Conservation (phyloP, 371 early-diverging fungal genomes). For the Lichtheimia ramosa region DNA sequence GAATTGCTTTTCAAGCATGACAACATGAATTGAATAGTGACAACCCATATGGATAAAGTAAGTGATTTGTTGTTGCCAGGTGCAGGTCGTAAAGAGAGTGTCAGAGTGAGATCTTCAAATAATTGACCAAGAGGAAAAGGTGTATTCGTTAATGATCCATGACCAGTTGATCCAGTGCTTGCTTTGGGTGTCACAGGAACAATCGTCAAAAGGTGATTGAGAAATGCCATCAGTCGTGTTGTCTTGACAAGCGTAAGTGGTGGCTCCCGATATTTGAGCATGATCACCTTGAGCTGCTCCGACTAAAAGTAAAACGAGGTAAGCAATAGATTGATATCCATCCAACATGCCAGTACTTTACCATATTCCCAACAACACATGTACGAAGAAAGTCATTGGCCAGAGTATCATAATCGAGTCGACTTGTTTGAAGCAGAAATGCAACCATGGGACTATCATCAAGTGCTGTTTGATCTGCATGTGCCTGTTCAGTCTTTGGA, state of each 20-base stretch:
- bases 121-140: slow-evolving; percentile 38
- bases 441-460: slow-evolving; percentile 28
- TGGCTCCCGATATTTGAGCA: slow-evolving; percentile 44
- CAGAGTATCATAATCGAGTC: slow-evolving; percentile 37
- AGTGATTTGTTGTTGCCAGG: slow-evolving; percentile 13
- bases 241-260: slow-evolving; percentile 41
- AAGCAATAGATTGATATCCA: too few relatives aligned
- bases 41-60: slow-evolving; percentile 33
- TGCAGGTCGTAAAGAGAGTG: slow-evolving; percentile 25
- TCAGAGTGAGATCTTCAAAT: slow-evolving; percentile 38
- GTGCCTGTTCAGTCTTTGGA: slow-evolving; percentile 20
- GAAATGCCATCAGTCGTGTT: slow-evolving; percentile 37
- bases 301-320: slow-evolving; percentile 16
- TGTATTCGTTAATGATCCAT: background rate
- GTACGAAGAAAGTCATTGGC: slow-evolving; percentile 38
- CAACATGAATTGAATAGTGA: slow-evolving; percentile 43
- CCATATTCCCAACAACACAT: slow-evolving; percentile 30
- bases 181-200: slow-evolving; percentile 26
- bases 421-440: slow-evolving; percentile 22
- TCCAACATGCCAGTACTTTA: background rate
- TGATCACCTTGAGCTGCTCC: slow-evolving; percentile 41
- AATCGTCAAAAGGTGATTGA: slow-evolving; percentile 33
- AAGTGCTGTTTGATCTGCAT: slow-evolving; percentile 3
- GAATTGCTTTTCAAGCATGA: slow-evolving; percentile 35
- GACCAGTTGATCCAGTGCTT: background rate